phyloP scores from a whole-genome alignment of 2,329 filamentous ascomycete species.

The Plenodomus biglobosus region DNA sequence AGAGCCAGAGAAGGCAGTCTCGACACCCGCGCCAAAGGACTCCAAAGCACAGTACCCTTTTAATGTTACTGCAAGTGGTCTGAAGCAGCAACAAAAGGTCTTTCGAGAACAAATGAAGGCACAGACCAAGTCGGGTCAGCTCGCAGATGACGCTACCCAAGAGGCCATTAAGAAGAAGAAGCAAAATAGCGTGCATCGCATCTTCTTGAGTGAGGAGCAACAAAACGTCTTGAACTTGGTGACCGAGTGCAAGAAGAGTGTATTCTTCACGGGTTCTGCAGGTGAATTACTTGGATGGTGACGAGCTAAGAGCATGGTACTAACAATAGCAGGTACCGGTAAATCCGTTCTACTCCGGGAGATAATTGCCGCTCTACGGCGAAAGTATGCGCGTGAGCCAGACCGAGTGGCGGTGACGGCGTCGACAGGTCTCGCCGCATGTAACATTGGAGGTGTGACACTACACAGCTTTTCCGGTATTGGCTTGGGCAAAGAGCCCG shows the following conservation, averaged over 20 bases:
- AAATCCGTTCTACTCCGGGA: constrained; percentile 95
- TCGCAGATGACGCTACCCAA: constrained; percentile 51
- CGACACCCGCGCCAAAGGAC: constrained; percentile 50
- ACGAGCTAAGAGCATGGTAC: not conserved
- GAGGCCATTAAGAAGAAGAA: constrained; percentile 49
- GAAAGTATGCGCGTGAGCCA: constrained; percentile 73
- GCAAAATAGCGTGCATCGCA: constrained; percentile 52
- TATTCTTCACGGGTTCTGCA: constrained; percentile 97
- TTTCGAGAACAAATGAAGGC: constrained; percentile 65
- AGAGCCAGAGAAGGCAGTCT: constrained; percentile 41
- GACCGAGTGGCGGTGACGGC: constrained; percentile 91
- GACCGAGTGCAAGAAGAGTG: constrained; percentile 76
- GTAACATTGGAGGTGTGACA: constrained; percentile 94
- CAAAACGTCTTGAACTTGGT: constrained; percentile 81
- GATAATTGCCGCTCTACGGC: constrained; percentile 79
- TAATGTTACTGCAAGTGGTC: constrained; percentile 72
- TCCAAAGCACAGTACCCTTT: constrained; percentile 54
- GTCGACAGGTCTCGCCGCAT: constrained; percentile 92
- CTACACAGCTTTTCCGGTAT: constrained; percentile 96
- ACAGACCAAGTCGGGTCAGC: constrained; percentile 44
- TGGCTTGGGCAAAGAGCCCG: constrained; percentile 88
- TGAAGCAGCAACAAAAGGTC: constrained; percentile 77
- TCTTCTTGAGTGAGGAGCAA: constrained; percentile 85
- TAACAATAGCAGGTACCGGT: constrained; percentile 64
- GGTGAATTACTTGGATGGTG: constrained; percentile 49